Base-by-base conservation (phyloP, 192 early-diverging fungal species). In the Backusella liffmaniae region DNA sequence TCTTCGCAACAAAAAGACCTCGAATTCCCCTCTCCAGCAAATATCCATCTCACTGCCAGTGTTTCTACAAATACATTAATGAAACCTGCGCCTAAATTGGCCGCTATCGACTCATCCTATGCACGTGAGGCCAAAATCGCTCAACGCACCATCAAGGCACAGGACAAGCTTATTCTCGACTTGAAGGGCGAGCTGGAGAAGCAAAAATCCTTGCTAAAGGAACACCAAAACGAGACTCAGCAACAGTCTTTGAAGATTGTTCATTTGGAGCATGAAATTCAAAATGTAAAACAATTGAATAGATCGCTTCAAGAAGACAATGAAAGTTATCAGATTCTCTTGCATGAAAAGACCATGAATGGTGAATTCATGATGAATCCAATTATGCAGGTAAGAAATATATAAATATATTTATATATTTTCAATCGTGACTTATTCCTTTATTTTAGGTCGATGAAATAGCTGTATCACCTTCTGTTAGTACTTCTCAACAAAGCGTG, bases 271-370 rank as follows among this genome's bases (percentile, higher is more conserved):
- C 79, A 84, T 49, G 85, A 92, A 39, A 78, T 89, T 34, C 65
- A 46, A 62, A 89, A 93, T 79, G 84, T 92, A 10, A 86, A 87
- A 34, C 87, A 91, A 59, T 76, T 94, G 66, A 92, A 92, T 73
- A 84, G 84, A 78, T 83, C 88, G n/a, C 84, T 94, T 70, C 88
- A 88, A 87, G 92, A 95, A 72, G 94, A 94, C 67, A 95, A 92
- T 84, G 94, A 94, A 78, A 88, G 90, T 67, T 94, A 90, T 82
- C 94, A 95, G 78, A 77, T 93, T 62, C 82, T 95, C 30, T 77
- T 95, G 78, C 91, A 92, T 73, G 93, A 94, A 86, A 92, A 89
- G 76, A 92, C 94, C 1, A 91, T 95, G 78, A 91, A 88, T 82
- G 94, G 94, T 71, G 92, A 92, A 65, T 90, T 95, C 42, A 56